phyloP scores from a whole-genome alignment of 805 yeast species.

The Candida easanensis region DNA sequence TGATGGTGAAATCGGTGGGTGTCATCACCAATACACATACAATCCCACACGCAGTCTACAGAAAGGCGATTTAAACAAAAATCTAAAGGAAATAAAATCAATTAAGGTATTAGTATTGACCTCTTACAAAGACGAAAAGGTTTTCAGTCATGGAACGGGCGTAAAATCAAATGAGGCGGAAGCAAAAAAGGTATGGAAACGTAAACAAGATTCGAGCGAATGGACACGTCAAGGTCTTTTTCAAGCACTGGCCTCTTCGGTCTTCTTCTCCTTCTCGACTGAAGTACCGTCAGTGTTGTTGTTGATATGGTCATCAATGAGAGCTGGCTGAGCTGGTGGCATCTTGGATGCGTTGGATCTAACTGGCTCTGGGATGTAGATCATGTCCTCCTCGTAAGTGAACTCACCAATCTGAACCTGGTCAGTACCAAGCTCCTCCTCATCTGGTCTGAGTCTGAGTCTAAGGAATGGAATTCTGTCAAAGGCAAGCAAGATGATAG shows the following conservation, averaged over 20 bases:
- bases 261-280: slow-evolving; percentile 15
- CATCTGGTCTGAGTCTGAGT: slow-evolving; percentile 80
- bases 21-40: too few relatives aligned
- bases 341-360: slow-evolving; percentile 48
- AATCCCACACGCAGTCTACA: too few relatives aligned
- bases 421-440: slow-evolving; percentile 87
- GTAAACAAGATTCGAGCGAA: neutral
- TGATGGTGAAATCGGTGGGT: too few relatives aligned
- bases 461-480: slow-evolving; percentile 78
- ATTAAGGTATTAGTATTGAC: too few relatives aligned
- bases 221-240: too few relatives aligned
- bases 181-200: neutral
- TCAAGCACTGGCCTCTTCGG: slow-evolving; percentile 4
- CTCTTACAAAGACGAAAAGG: neutral
- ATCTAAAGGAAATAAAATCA: too few relatives aligned
- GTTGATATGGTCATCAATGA: slow-evolving; percentile 34
- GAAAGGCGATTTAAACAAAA: too few relatives aligned
- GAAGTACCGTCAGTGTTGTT: slow-evolving; percentile 26
- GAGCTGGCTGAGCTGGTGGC: slow-evolving; percentile 26
- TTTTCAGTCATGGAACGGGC: neutral
- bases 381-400: slow-evolving; percentile 63
- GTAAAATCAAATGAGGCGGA: neutral
- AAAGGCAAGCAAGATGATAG: slow-evolving; percentile 61
- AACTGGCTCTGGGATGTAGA: slow-evolving; percentile 74
- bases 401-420: slow-evolving; percentile 88